Base-by-base conservation (phyloP, 345 rosid genomes). In the Anacardium occidentale region DNA sequence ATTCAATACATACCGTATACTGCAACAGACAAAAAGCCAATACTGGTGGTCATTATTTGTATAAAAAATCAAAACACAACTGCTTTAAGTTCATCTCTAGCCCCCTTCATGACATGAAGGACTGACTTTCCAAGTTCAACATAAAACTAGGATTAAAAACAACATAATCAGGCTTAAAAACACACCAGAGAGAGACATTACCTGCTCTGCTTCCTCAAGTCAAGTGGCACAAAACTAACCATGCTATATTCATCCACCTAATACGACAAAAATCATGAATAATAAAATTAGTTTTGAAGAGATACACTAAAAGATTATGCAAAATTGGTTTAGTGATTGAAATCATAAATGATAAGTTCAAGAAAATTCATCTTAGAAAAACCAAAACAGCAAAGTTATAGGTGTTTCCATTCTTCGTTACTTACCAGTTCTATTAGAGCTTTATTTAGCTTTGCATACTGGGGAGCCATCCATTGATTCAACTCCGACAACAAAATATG, bases 221-320 rank as follows among this genome's bases (percentile, higher is more conserved):
- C 65, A 45, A 70, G 73, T n/a, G 73, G 73, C 53, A 70, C 71
- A 72, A 95, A 92, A 82, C 90, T 90, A 81, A 92, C 98, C 98
- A 90, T 92, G 87, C 87, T 84, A 80, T 82, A 95, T 59, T 90
- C 87, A 71, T 91, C 92, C 67, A 92, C 90, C 99, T 92, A 76
- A 54, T 20, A 80, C 34, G 42, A 68, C 37, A 22, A 68, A 44
- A 56, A 47, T 1, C 7, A 32, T 13, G n/a, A n/a, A 26, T 51
- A 5, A 59, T 25, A 20, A 21, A 70, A 18, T 44, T 44, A 44
- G 11, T 7, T 47, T 47, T 2, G 10, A 3, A 12, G 51, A 47
- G 15, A 47, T 10, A 48, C 3, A 14, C 53, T 34, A 11, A 13
- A 10, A 42, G 29, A 25, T 7, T n/a, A 54, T 40, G 34, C 22